Evolutionary conservation across 495 filamentous ascomycete species (phyloP).

Genomic region (Jackrogersella multiformis): DNA sequence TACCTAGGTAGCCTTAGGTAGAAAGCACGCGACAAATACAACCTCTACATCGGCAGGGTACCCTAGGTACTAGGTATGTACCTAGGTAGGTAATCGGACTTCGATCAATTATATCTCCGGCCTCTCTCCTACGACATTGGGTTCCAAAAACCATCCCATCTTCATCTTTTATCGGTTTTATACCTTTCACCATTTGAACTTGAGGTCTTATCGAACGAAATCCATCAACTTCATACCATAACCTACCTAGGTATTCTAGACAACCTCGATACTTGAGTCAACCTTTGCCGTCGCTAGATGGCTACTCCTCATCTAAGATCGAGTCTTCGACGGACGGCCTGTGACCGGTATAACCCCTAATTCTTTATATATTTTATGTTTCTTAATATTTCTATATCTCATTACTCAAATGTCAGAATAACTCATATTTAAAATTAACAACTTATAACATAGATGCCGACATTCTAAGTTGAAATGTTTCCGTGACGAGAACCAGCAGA

Average conservation of each 20-base stretch:
- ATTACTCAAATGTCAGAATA: background rate
- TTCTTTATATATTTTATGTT: background rate
- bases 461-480: constrained; percentile 32
- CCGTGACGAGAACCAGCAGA: constrained; percentile 25
- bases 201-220: too few relatives aligned
- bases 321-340: constrained; percentile 34
- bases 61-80: too few relatives aligned
- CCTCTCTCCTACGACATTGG: too few relatives aligned
- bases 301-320: constrained; percentile 26
- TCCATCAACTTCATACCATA: background rate
- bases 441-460: constrained; percentile 19
- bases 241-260: constrained; percentile 2
- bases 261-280: background rate
- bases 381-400: background rate
- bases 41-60: too few relatives aligned
- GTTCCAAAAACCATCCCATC: too few relatives aligned
- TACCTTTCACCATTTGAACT: too few relatives aligned
- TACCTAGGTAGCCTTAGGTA: too few relatives aligned
- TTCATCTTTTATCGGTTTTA: background rate
- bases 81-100: constrained; percentile 1
- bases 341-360: constrained; percentile 33
- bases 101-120: background rate
- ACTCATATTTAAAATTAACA: constrained; percentile 9
- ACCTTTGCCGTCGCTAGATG: background rate
- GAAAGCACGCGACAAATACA: too few relatives aligned